Evolutionary conservation across 306 rosid genomes (phyloP).

Genomic region (Fragaria vesca): DNA sequence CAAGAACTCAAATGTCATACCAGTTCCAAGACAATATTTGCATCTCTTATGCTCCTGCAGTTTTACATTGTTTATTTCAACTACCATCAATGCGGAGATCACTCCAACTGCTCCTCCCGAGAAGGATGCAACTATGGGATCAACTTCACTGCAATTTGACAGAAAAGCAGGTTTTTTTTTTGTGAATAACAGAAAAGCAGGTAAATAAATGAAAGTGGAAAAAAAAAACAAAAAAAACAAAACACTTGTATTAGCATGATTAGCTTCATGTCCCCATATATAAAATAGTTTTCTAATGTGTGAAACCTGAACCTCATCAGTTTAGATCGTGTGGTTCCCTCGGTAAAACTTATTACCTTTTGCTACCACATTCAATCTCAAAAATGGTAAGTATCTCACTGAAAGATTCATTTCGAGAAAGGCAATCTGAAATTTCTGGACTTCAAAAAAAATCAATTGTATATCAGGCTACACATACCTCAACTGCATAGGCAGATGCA

Average conservation of each 20-base stretch:
- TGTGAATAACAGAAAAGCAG: background rate
- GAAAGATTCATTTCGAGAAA: background rate
- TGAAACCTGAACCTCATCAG: background rate
- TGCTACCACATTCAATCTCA: background rate
- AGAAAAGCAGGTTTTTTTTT: background rate
- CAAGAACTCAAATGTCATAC: slow-evolving; percentile 35
- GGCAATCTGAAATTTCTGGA: background rate
- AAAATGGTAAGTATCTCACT: background rate
- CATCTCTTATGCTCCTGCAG: slow-evolving; percentile 97
- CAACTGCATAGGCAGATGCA: slow-evolving; percentile 94
- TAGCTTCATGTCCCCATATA: background rate
- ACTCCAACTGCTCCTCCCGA: slow-evolving; percentile 98
- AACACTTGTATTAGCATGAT: background rate
- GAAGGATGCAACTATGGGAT: slow-evolving; percentile 97
- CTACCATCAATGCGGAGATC: slow-evolving; percentile 93
- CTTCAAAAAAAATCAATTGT: too few relatives aligned
- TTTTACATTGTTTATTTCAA: slow-evolving; percentile 92
- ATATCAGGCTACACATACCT: slow-evolving; percentile 44
- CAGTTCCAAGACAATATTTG: slow-evolving; percentile 96
- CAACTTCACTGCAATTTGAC: slow-evolving; percentile 75
- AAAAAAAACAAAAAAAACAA: background rate
- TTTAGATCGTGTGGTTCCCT: background rate
- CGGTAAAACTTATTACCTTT: background rate
- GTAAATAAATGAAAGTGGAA: slow-evolving; percentile 7
- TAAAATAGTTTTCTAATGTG: background rate